Evolutionary conservation across 306 rosid species (phyloP), one percentile per base, ranked within the genome.

Genomic region (Acacia confusa): DNA sequence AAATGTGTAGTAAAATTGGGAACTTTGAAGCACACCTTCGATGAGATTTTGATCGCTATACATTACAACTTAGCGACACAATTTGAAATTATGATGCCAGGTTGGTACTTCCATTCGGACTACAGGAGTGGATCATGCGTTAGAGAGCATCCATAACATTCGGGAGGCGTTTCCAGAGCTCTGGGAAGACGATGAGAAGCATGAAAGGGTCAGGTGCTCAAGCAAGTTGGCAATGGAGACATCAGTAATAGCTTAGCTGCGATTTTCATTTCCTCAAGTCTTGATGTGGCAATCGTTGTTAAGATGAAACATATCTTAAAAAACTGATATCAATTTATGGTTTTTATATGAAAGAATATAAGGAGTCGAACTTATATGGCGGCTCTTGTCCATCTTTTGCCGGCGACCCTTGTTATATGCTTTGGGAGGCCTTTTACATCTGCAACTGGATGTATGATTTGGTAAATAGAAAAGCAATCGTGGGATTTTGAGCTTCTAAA

Each of bases 141-240:
- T 93, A 12, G 97, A 91, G 90, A 91, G 97, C 89, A 95, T 95
- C 72, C 99, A 95, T 85, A 95, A 92, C 57, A 87, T 92, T 22
- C 87, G 55, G 82, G 99, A 92, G 73, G 99, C 97, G 70, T 77
- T 93, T 83, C 97, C 99, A 8, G 97, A 95, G 82, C 92, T 95
- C 41, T 92, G 97, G 97, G 92, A 88, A 77, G 82, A 64, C 25
- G 79, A 83, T 17, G 92, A 76, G 74, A 85, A 86, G 82, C 74
- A 84, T 24, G 88, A 87, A 25, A 77, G 57, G 57, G 77, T 86
- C 34, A 22, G 6, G 30, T 88, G 83, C 72, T 70, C 75, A 70
- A 70, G 22, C 27, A 81, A 89, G 82, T 88, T 90, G 73, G 91
- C 90, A n/a, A 91, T 90, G 55, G 98, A 89, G 84, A 89, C 97